These are phyloP conservation scores for Rhizopus delemar DNA, from an alignment of 371 early-diverging fungal genomes.

Conservation along the genomic window DNA sequence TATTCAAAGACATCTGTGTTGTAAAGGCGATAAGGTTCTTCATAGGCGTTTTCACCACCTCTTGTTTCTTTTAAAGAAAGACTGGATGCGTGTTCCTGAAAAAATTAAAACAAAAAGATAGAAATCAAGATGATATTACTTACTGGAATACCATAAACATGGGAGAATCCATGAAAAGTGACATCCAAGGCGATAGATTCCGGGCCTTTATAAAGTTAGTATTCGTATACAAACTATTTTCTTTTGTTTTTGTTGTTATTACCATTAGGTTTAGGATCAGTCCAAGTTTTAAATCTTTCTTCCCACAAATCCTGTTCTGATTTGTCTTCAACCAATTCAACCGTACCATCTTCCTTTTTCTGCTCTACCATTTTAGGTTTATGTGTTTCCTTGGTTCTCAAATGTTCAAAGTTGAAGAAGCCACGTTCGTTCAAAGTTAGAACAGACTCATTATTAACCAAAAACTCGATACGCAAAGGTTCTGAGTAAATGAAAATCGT, in stretches of 20 bases:
- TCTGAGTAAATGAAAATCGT: constrained; percentile 54
- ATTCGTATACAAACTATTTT: not conserved
- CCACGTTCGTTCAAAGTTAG: constrained; percentile 83
- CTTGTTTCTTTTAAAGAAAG: constrained; percentile 84
- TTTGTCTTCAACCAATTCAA: constrained; percentile 45
- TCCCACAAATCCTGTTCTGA: constrained; percentile 78
- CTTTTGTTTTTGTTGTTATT: not conserved
- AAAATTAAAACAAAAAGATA: not conserved
- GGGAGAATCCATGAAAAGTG: constrained; percentile 79
- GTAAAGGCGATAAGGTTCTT: constrained; percentile 95
- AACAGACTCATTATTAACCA: constrained; percentile 59
- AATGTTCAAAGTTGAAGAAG: constrained; percentile 83
- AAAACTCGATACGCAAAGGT: constrained; percentile 71
- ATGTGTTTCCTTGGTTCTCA: constrained; percentile 64
- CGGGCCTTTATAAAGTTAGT: constrained; percentile 41
- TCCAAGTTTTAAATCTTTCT: constrained; percentile 84
- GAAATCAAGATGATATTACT: not conserved
- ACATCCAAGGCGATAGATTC: constrained; percentile 92
- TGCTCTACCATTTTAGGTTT: constrained; percentile 49
- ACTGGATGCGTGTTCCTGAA: constrained; percentile 80
- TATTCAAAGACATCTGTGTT: constrained; percentile 98
- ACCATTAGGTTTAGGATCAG: constrained; percentile 88
- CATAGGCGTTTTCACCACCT: constrained; percentile 75
- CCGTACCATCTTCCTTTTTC: constrained; percentile 38
- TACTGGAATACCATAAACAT: constrained; percentile 93